Conservation (phyloP, 2,329 filamentous ascomycete genomes). For the Phoma sp. region DNA sequence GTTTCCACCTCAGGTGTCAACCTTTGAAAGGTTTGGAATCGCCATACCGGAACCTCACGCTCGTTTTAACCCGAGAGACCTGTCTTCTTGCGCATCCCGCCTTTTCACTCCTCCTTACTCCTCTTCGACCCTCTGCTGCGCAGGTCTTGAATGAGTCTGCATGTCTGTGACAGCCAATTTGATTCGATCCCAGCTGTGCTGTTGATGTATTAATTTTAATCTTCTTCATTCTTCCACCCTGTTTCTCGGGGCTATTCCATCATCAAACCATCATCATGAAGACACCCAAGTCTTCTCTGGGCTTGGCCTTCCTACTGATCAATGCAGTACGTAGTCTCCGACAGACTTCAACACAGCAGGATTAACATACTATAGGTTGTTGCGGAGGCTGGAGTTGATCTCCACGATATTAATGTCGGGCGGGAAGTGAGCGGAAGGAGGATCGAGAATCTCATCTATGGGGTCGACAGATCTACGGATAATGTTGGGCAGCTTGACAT, state of each 20-base stretch:
- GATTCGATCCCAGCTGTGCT: conserved; percentile 45
- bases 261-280: conserved; percentile 33
- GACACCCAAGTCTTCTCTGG: conserved; percentile 35
- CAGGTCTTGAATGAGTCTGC: conserved; percentile 45
- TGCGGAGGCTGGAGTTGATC: conserved; percentile 35
- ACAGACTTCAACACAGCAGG: neutral
- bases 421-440: conserved; percentile 33
- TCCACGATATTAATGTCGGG: conserved; percentile 30
- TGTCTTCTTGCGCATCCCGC: conserved; percentile 24
- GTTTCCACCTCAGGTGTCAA: conserved; percentile 35
- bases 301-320: conserved; percentile 38
- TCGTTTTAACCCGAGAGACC: conserved; percentile 34
- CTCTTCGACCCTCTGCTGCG: conserved; percentile 45
- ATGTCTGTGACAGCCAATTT: conserved; percentile 42
- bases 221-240: conserved; percentile 3
- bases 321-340: conserved; percentile 35
- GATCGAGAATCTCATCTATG: conserved; percentile 35
- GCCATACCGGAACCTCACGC: conserved; percentile 37
- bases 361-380: conserved; percentile 35
- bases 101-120: conserved; percentile 25
- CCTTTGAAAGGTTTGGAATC: conserved; percentile 43
- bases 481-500: conserved; percentile 23
- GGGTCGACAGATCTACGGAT: conserved; percentile 25
- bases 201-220: conserved; percentile 45
- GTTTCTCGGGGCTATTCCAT: neutral